These are phyloP conservation scores for Aureococcus anophagefferens DNA, from an alignment of 108 stramenopile genomes.

Conservation along the genomic window DNA sequence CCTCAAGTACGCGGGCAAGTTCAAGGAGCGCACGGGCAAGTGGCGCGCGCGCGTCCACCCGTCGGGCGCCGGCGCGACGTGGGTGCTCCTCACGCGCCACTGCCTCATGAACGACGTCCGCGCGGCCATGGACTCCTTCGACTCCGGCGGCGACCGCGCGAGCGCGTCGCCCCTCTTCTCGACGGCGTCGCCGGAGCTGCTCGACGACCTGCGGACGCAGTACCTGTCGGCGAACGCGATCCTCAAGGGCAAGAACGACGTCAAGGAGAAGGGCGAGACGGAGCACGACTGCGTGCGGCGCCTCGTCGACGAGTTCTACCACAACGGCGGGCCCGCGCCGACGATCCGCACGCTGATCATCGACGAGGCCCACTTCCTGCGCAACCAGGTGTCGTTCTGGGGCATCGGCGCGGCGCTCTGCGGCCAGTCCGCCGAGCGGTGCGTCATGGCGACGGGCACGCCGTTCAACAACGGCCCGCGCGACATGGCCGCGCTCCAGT, in stretches of 20 bases:
- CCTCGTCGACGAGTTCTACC: neutral
- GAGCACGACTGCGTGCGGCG: slow-evolving; percentile 8
- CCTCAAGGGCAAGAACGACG: too few species aligned
- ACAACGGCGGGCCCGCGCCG: neutral
- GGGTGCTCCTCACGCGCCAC: slow-evolving; percentile 9
- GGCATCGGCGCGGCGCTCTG: slow-evolving; percentile 32
- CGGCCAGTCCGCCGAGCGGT: slow-evolving; percentile 24
- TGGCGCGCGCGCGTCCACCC: too few species aligned
- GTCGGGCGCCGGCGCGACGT: slow-evolving; percentile 5
- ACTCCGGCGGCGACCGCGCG: too few species aligned
- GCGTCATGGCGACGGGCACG: slow-evolving; percentile 28
- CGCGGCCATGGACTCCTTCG: too few species aligned
- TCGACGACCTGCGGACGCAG: too few species aligned
- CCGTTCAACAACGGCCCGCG: slow-evolving; percentile 41
- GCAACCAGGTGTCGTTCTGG: slow-evolving; percentile 22
- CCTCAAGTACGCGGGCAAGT: neutral
- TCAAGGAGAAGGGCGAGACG: slow-evolving; percentile 1
- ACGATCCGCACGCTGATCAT: slow-evolving; percentile 33
- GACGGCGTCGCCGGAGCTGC: too few species aligned
- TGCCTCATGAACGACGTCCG: slow-evolving; percentile 6
- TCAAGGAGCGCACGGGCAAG: too few species aligned
- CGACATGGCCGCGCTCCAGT: slow-evolving; percentile 35
- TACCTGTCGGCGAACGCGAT: too few species aligned
- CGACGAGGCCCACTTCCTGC: slow-evolving; percentile 35
- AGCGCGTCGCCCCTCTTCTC: too few species aligned